A percentile compares a stretch with the other conserved stretches of the same genome.
Evolutionary conservation across 2,329 filamentous ascomycete genomes (phyloP).

Genomic region (Trichoderma citrinoviride): DNA sequence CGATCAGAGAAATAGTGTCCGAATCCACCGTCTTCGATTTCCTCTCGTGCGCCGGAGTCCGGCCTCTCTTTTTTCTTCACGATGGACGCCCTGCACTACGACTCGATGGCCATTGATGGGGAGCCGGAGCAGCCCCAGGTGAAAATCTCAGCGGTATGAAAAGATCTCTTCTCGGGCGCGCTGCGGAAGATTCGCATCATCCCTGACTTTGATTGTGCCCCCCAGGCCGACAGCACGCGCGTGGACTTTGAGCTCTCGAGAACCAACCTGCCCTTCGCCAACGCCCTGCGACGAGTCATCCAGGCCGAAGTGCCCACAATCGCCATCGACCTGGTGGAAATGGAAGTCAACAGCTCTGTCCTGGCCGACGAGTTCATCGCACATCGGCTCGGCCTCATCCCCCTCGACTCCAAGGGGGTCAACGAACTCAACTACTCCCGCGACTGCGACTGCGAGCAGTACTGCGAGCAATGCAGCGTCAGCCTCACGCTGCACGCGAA

Average conservation of each 20-base stretch:
- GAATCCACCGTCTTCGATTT: background rate
- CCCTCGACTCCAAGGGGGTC: slow-evolving; percentile 79
- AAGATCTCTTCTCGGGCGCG: background rate
- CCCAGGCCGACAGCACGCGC: slow-evolving; percentile 71
- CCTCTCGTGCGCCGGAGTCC: slow-evolving; percentile 10
- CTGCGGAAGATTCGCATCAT: background rate
- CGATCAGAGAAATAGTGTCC: background rate
- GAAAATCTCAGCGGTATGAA: slow-evolving; percentile 58
- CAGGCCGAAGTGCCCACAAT: slow-evolving; percentile 92
- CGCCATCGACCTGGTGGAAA: slow-evolving; percentile 90
- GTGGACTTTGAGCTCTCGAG: slow-evolving; percentile 91
- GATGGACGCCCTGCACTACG: slow-evolving; percentile 56
- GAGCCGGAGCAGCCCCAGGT: slow-evolving; percentile 56
- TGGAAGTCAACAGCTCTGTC: slow-evolving; percentile 91
- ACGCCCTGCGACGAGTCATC: slow-evolving; percentile 86
- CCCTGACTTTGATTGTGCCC: slow-evolving; percentile 7
- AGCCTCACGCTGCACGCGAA: slow-evolving; percentile 80
- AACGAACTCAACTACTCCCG: slow-evolving; percentile 82
- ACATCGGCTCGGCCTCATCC: slow-evolving; percentile 86
- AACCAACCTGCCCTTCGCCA: slow-evolving; percentile 87
- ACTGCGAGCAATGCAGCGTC: slow-evolving; percentile 89
- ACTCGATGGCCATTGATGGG: slow-evolving; percentile 58
- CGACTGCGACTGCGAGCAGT: slow-evolving; percentile 95
- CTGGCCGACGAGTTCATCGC: slow-evolving; percentile 94
- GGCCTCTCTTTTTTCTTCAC: slow-evolving; percentile 22